phyloP scores from a whole-genome alignment of 1,139 yeast species.

The Suhomyces guaymorum region DNA sequence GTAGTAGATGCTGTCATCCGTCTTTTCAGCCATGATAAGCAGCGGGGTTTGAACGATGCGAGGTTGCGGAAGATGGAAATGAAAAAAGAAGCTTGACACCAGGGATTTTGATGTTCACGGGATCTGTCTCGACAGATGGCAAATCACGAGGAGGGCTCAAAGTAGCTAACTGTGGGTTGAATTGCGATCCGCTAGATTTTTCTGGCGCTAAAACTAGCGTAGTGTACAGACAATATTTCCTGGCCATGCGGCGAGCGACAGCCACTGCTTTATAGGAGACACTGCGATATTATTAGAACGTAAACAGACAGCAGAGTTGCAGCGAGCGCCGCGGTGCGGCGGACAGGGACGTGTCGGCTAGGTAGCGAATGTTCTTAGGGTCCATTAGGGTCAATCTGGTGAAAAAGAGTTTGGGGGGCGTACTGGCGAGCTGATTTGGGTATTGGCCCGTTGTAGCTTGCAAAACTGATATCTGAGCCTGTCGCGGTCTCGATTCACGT shows the following conservation, averaged over 20 bases:
- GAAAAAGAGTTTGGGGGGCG: no score
- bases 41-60: conserved; percentile 1
- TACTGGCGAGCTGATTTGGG: no score
- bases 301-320: neutral
- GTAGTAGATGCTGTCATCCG: conserved; percentile 16
- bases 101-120: neutral
- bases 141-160: no score
- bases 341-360: no score
- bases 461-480: no score
- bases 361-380: no score
- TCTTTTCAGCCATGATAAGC: conserved; percentile 8
- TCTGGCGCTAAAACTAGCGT: no score
- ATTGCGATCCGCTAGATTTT: conserved; percentile 1
- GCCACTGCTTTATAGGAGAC: neutral
- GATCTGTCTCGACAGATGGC: no score
- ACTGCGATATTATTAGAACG: neutral
- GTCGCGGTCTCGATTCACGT: no score
- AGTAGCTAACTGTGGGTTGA: no score
- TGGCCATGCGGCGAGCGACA: neutral
- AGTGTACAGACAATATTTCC: neutral
- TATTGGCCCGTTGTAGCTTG: no score
- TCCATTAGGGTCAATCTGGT: no score
- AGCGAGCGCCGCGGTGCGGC: neutral
- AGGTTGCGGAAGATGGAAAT: neutral
- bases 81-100: neutral